Evolutionary conservation across 495 filamentous ascomycete genomes (phyloP).

Genomic region (Podospora australis): DNA sequence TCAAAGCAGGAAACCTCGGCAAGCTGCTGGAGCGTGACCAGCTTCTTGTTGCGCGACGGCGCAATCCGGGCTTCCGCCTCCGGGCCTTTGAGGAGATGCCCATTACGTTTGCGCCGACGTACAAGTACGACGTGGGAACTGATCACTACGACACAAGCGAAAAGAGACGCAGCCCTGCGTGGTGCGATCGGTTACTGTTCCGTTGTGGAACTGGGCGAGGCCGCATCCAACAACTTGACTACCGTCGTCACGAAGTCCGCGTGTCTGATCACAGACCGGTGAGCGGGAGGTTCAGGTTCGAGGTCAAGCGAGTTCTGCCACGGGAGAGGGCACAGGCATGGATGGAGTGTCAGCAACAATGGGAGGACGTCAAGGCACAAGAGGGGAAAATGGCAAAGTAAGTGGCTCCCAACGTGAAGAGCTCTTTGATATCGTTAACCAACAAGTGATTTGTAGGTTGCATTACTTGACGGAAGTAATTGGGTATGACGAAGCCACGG

Average conservation of each 20-base stretch:
- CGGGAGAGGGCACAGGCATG: slow-evolving; percentile 56
- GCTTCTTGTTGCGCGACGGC: slow-evolving; percentile 73
- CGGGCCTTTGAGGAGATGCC: slow-evolving; percentile 78
- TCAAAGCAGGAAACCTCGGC: slow-evolving; percentile 70
- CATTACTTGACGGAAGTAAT: slow-evolving; percentile 39
- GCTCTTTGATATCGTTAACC: background rate
- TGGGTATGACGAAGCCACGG: slow-evolving; percentile 39
- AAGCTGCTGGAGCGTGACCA: slow-evolving; percentile 96
- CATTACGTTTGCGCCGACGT: slow-evolving; percentile 90
- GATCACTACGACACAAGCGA: slow-evolving; percentile 91
- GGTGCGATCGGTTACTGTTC: slow-evolving; percentile 91
- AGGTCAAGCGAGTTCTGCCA: slow-evolving; percentile 70
- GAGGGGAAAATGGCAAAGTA: slow-evolving; percentile 52
- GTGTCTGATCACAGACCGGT: slow-evolving; percentile 93
- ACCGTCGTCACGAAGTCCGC: slow-evolving; percentile 78
- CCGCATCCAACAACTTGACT: slow-evolving; percentile 79
- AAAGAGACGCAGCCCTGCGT: slow-evolving; percentile 91
- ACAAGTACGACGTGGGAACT: slow-evolving; percentile 96
- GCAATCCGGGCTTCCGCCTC: slow-evolving; percentile 82
- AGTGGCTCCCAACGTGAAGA: slow-evolving; percentile 19
- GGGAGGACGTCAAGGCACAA: slow-evolving; percentile 62
- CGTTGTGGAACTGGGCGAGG: slow-evolving; percentile 56
- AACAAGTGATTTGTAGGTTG: slow-evolving; percentile 25
- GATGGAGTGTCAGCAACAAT: slow-evolving; percentile 65
- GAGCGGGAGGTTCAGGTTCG: slow-evolving; percentile 71